phyloP scores from a whole-genome alignment of 208 protist species.

The Wallacemonas rigidus region DNA sequence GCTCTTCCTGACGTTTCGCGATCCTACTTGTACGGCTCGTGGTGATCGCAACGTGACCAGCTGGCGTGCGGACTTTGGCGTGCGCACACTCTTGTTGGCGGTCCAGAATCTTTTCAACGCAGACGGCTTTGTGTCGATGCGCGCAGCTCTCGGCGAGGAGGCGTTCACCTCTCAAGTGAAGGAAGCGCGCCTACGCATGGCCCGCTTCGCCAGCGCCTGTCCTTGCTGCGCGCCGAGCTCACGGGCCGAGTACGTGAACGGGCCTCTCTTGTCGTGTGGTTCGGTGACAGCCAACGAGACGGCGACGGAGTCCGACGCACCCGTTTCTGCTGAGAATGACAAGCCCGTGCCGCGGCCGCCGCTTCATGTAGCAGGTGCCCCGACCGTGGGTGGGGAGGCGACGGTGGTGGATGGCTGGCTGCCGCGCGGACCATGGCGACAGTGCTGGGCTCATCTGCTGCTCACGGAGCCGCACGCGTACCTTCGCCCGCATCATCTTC shows the following conservation, averaged over 20 bases:
- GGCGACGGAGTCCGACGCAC: neutral
- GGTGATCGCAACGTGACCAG: neutral
- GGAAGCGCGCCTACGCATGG: conserved; percentile 21
- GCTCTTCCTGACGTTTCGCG: conserved; percentile 39
- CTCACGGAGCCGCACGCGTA: neutral
- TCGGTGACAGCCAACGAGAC: neutral
- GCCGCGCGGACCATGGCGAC: conserved; percentile 27
- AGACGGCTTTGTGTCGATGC: conserved; percentile 28
- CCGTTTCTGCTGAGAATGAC: neutral
- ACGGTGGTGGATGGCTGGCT: conserved; percentile 19
- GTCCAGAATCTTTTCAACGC: conserved; percentile 42
- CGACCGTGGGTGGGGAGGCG: neutral
- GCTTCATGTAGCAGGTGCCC: neutral
- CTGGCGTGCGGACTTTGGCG: conserved; percentile 33
- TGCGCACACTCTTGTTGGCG: conserved; percentile 25
- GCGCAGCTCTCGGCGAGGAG: conserved; percentile 28
- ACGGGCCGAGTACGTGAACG: conserved; percentile 22
- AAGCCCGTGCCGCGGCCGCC: no score
- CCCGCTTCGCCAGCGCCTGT: neutral
- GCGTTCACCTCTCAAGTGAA: conserved; percentile 29
- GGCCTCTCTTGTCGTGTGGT: conserved; percentile 14
- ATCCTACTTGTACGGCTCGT: neutral
- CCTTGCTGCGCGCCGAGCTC: conserved; percentile 18
- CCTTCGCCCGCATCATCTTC: neutral
- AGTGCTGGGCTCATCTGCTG: conserved; percentile 40